Evolutionary conservation across 352 stramenopile species (phyloP), one percentile per base, ranked within the genome.

Genomic region (Salisapilia sapeloensis): DNA sequence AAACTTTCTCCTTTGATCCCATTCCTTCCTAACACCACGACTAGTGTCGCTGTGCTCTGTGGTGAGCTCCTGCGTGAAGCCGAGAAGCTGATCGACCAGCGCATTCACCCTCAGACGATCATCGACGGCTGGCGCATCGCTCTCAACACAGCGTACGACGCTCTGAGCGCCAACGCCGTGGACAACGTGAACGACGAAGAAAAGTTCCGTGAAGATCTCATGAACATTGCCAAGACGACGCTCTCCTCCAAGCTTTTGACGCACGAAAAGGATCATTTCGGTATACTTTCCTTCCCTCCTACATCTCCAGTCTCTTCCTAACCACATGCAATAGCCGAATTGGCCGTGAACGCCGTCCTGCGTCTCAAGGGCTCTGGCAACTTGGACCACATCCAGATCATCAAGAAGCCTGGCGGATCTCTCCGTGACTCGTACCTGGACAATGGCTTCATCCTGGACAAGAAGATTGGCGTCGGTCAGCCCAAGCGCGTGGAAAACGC

Each of bases 101-200:
- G 81, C 25, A 96, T 99, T 50, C 93, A 98, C 54, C 93, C 93
- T 24, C 96, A 98, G 81, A 98, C 92, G 6, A 98, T 99, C 53
- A 97, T 97, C 33, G 78, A 95, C 16, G 95, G 95, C 47, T 99
- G 91, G 90, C 69, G 96, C 38, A 83, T 98, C 36, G 95, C 95
- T 18, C 63, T 83, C 18, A 69, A 63, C 23, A 84, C 74, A 9
- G 95, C 94, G 4, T 74, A 92, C 22, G 52, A 84, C 4, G 92
- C 85, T n/a, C 62, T 99, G 20, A 66, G 93, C 38, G 44, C 42
- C 17, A 89, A 70, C 16, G 76, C 86, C 23, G 50, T 59, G 14
- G 79, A 96, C 52, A 56, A 96, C 50, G 78, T 59, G 11, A 26
- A 44, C 12, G 74, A 96, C 51, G 39, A 30, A 10, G 60, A 54